phyloP scores from a whole-genome alignment of 2,329 filamentous ascomycete genomes.

The Canariomyces notabilis region DNA sequence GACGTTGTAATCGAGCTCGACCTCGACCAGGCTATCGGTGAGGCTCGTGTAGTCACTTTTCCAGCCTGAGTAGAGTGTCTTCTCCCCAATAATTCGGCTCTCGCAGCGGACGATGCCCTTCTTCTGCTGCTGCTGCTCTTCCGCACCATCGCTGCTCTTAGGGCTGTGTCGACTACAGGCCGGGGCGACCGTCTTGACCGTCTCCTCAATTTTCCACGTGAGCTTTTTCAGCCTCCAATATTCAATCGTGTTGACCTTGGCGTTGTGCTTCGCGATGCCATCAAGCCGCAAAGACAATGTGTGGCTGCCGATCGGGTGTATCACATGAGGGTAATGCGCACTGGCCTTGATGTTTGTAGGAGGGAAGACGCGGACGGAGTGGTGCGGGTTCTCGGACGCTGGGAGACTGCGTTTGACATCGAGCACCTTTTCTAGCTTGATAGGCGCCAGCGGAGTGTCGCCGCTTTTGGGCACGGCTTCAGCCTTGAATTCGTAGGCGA shows the following conservation, averaged over 20 bases:
- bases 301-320: conserved; percentile 82
- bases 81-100: conserved; percentile 70
- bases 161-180: conserved; percentile 72
- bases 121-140: conserved; percentile 32
- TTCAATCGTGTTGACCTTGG: conserved; percentile 65
- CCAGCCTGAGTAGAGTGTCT: conserved; percentile 83
- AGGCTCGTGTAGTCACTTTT: conserved; percentile 60
- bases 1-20: conserved; percentile 75
- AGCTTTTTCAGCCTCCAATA: conserved; percentile 87
- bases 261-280: conserved; percentile 70
- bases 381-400: conserved; percentile 71
- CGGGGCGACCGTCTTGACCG: conserved; percentile 69
- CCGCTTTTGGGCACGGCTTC: conserved; percentile 56
- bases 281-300: conserved; percentile 75
- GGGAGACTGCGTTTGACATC: conserved; percentile 73
- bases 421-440: conserved; percentile 63
- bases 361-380: conserved; percentile 90
- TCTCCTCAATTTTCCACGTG: conserved; percentile 90
- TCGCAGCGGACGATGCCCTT: conserved; percentile 73
- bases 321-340: conserved; percentile 74
- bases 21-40: conserved; percentile 59
- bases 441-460: conserved; percentile 29
- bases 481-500: conserved; percentile 75
- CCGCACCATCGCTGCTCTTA: conserved; percentile 41
- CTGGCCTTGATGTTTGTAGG: conserved; percentile 89